phyloP scores from a whole-genome alignment of 2,329 filamentous ascomycete genomes.

The Cercospora citrullina region DNA sequence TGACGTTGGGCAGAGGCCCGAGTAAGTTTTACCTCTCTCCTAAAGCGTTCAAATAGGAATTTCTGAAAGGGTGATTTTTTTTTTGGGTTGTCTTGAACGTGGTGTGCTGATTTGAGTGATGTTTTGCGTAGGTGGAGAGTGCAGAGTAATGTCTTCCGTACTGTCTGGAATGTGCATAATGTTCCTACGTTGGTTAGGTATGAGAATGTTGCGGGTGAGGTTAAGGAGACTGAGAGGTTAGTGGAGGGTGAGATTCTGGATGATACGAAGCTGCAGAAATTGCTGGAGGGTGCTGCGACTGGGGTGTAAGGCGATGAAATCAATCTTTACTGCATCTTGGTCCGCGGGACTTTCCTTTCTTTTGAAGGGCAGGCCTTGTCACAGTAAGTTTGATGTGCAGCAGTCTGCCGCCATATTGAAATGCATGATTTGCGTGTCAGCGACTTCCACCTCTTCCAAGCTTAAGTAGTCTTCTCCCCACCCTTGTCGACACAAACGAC shows the following conservation, averaged over 20 bases:
- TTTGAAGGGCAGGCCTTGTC: too few relatives aligned
- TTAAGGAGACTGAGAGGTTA: conserved; percentile 24
- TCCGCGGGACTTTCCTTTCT: background rate
- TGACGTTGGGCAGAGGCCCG: conserved; percentile 25
- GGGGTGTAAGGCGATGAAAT: background rate
- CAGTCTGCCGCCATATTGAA: too few relatives aligned
- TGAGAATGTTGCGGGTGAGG: conserved; percentile 11
- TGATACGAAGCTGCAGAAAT: conserved; percentile 12
- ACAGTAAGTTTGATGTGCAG: too few relatives aligned
- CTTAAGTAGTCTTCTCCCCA: background rate
- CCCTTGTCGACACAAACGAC: conserved; percentile 8
- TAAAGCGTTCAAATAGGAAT: background rate
- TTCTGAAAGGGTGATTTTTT: background rate
- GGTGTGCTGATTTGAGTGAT: background rate
- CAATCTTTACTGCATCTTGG: background rate
- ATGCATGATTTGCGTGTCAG: background rate
- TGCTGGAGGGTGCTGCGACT: background rate
- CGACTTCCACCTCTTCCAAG: background rate
- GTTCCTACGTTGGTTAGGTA: conserved; percentile 23
- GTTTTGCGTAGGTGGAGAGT: conserved; percentile 21
- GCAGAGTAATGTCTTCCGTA: conserved; percentile 80
- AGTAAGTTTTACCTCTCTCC: conserved; percentile 15
- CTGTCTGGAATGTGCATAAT: conserved; percentile 77
- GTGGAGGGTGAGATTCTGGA: conserved; percentile 28
- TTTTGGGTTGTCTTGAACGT: too few relatives aligned